These are phyloP conservation scores for Pestalotiopsis fici DNA, from an alignment of 2,329 filamentous ascomycete species.

Conservation along the genomic window DNA sequence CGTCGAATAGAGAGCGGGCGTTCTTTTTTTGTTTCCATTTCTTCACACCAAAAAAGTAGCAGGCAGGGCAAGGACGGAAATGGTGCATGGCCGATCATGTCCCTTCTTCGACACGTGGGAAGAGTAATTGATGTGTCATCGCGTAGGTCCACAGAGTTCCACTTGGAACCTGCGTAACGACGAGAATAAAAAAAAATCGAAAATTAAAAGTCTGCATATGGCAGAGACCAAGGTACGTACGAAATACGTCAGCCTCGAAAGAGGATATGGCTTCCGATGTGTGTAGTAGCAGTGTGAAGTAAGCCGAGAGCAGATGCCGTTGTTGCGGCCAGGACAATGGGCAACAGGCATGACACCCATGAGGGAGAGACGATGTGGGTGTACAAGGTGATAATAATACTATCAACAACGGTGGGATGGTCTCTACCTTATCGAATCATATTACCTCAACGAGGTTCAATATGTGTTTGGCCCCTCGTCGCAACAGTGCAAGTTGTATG, in stretches of 20 bases:
- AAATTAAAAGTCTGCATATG: background rate
- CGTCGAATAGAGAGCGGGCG: background rate
- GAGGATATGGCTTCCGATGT: background rate
- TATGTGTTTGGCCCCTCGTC: too few relatives aligned
- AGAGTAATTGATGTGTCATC: conserved; percentile 6
- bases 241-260: background rate
- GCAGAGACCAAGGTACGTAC: background rate
- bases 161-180: background rate
- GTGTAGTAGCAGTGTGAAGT: background rate
- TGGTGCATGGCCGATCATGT: background rate
- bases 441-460: too few relatives aligned
- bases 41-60: background rate
- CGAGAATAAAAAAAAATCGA: background rate
- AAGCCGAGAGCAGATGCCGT: background rate
- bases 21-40: background rate
- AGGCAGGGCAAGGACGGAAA: background rate
- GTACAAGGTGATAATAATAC: background rate
- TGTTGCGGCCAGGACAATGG: background rate
- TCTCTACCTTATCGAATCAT: too few relatives aligned
- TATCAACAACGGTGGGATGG: too few relatives aligned
- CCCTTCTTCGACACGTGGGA: conserved; percentile 1
- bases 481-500: too few relatives aligned
- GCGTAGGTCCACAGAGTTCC: background rate
- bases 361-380: background rate
- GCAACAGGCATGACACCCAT: background rate